These are phyloP conservation scores for Thermoascus crustaceus DNA, from an alignment of 2,329 filamentous ascomycete genomes.

Conservation along the genomic window DNA sequence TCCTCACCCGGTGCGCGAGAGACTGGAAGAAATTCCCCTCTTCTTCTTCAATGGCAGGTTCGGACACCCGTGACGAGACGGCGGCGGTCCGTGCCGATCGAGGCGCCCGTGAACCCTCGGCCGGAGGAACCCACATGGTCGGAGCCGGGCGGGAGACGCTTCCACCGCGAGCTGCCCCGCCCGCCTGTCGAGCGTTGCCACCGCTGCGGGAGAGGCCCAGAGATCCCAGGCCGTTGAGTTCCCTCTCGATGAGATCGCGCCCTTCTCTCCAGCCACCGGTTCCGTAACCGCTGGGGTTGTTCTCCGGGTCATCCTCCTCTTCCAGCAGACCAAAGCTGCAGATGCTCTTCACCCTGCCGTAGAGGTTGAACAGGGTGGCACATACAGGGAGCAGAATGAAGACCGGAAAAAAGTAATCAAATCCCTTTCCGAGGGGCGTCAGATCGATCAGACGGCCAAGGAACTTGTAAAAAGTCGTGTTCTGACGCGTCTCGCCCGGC, in stretches of 20 bases:
- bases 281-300: conserved; percentile 58
- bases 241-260: conserved; percentile 78
- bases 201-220: conserved; percentile 31
- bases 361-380: conserved; percentile 82
- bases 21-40: conserved; percentile 78
- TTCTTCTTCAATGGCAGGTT: conserved; percentile 50
- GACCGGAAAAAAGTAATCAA: conserved; percentile 81
- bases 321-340: conserved; percentile 74
- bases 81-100: conserved; percentile 24
- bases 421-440: conserved; percentile 72
- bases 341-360: conserved; percentile 67
- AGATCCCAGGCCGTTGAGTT: conserved; percentile 57
- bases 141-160: conserved; percentile 21
- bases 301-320: conserved; percentile 58
- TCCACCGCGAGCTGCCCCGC: conserved; percentile 16
- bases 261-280: conserved; percentile 87
- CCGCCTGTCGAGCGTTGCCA: conserved; percentile 20
- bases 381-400: conserved; percentile 78
- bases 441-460: conserved; percentile 76
- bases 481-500: conserved; percentile 59
- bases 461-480: conserved; percentile 81
- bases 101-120: conserved; percentile 20
- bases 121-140: conserved; percentile 25
- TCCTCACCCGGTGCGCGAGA: conserved; percentile 77
- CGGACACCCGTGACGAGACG: conserved; percentile 24